Conservation (phyloP, 192 early-diverging fungal species). For the Coemansia sp. region DNA sequence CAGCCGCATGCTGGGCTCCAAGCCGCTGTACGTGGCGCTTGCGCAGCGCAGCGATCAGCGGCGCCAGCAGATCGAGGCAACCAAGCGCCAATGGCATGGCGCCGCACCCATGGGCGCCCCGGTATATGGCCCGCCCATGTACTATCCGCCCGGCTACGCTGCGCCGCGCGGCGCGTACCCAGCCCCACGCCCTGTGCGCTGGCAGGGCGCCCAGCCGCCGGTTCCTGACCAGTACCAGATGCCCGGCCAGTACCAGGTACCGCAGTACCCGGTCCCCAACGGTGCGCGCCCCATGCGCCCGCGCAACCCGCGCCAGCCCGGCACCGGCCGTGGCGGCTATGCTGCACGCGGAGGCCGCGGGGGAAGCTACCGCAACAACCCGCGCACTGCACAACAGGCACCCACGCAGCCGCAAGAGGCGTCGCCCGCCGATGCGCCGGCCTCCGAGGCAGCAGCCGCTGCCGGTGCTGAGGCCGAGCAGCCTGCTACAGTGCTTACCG, state of each 20-base stretch:
- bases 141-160: conserved; percentile 62
- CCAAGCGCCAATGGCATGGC: conserved; percentile 84
- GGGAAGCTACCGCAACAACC: conserved; percentile 54
- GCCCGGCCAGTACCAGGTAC: conserved; percentile 50
- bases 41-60: conserved; percentile 98
- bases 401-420: conserved; percentile 42
- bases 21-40: conserved; percentile 98
- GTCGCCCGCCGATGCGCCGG: conserved; percentile 34
- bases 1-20: conserved; percentile 89
- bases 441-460: not conserved
- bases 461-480: conserved; percentile 31
- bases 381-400: conserved; percentile 38
- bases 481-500: conserved; percentile 58
- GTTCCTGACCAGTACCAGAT: conserved; percentile 55
- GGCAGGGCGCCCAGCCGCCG: conserved; percentile 58
- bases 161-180: conserved; percentile 60
- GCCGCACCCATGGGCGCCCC: conserved; percentile 47
- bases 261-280: conserved; percentile 53
- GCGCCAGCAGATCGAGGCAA: conserved; percentile 93
- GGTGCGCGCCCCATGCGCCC: conserved; percentile 45
- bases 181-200: conserved; percentile 59
- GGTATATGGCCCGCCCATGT: conserved; percentile 62
- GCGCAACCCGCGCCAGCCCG: conserved; percentile 56
- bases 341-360: conserved; percentile 47
- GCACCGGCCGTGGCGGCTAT: conserved; percentile 48